Percentiles rank a stretch among this genome's conserved stretches.
Evolutionary conservation across 1,139 yeast genomes (phyloP).

Genomic region (Geotrichum fermentans): DNA sequence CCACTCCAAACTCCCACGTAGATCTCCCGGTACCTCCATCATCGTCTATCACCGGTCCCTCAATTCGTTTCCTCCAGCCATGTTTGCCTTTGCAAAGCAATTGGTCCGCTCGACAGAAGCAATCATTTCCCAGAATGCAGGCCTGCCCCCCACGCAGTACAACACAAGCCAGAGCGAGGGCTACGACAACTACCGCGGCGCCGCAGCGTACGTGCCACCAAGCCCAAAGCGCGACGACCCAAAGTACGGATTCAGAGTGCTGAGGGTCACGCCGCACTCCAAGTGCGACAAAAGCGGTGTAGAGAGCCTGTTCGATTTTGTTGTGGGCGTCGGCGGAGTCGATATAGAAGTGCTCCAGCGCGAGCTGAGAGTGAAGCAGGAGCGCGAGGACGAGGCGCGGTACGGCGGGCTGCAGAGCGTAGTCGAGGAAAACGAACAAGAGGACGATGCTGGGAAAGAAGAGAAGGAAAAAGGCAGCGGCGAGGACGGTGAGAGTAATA

Average conservation of each 20-base stretch:
- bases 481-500: too few relatives aligned
- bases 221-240: slow-evolving; percentile 40
- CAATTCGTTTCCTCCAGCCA: too few relatives aligned
- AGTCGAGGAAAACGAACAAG: neutral
- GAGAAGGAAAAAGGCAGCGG: neutral
- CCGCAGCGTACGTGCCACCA: slow-evolving; percentile 15
- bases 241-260: slow-evolving; percentile 52
- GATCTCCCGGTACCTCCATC: too few relatives aligned
- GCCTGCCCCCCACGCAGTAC: slow-evolving; percentile 38
- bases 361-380: slow-evolving; percentile 1
- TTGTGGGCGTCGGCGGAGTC: slow-evolving; percentile 68
- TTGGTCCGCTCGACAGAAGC: slow-evolving; percentile 71
- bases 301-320: slow-evolving; percentile 83
- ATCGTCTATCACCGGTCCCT: too few relatives aligned
- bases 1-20: too few relatives aligned
- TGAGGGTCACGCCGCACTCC: slow-evolving; percentile 46
- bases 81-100: slow-evolving; percentile 88
- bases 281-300: slow-evolving; percentile 48
- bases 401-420: neutral
- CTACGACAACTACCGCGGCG: slow-evolving; percentile 6
- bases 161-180: slow-evolving; percentile 25
- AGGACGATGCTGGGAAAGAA: neutral
- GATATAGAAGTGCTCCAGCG: slow-evolving; percentile 41
- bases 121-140: slow-evolving; percentile 31
- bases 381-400: neutral